A percentile compares a stretch with the other conserved stretches of the same genome.
phyloP scores from a whole-genome alignment of 352 stramenopile species.

The Phytophthora cactorum region DNA sequence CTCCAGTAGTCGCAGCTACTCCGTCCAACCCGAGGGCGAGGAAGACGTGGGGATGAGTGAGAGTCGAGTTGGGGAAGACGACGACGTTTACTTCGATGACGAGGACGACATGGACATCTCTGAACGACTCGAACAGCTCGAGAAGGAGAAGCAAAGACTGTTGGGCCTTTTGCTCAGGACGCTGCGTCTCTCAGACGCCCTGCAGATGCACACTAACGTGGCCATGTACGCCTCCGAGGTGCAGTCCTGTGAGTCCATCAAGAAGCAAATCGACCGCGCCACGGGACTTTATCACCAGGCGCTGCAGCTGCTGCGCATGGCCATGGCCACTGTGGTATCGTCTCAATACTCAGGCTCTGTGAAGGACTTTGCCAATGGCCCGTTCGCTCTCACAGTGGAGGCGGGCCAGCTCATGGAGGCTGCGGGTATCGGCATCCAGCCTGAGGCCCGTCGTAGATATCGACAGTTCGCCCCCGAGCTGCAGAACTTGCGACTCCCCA shows the following conservation, averaged over 20 bases:
- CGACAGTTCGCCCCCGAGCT: slow-evolving; percentile 56
- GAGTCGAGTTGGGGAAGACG: slow-evolving; percentile 12
- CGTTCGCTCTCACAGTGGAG: slow-evolving; percentile 72
- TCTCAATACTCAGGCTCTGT: slow-evolving; percentile 69
- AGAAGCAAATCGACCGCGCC: slow-evolving; percentile 71
- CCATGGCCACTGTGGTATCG: slow-evolving; percentile 67
- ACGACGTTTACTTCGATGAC: slow-evolving; percentile 26
- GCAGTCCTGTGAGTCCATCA: slow-evolving; percentile 70
- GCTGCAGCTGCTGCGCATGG: slow-evolving; percentile 68
- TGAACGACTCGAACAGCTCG: slow-evolving; percentile 52
- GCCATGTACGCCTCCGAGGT: slow-evolving; percentile 77
- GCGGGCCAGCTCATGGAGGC: slow-evolving; percentile 71
- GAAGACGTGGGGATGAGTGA: slow-evolving; percentile 28
- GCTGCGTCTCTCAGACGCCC: slow-evolving; percentile 54
- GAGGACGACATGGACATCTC: slow-evolving; percentile 37
- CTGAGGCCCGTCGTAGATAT: slow-evolving; percentile 73
- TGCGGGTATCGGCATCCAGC: slow-evolving; percentile 68
- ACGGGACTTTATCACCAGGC: slow-evolving; percentile 65
- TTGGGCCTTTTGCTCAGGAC: slow-evolving; percentile 52
- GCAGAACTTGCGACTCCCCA: slow-evolving; percentile 54
- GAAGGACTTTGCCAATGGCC: slow-evolving; percentile 73
- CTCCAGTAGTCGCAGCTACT: slow-evolving; percentile 20
- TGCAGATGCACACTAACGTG: slow-evolving; percentile 77
- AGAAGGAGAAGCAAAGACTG: slow-evolving; percentile 68
- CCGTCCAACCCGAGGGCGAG: slow-evolving; percentile 25